These are phyloP conservation scores for Puccinia novopanici DNA, from an alignment of 1,284 basidiomycete genomes.

Conservation along the genomic window DNA sequence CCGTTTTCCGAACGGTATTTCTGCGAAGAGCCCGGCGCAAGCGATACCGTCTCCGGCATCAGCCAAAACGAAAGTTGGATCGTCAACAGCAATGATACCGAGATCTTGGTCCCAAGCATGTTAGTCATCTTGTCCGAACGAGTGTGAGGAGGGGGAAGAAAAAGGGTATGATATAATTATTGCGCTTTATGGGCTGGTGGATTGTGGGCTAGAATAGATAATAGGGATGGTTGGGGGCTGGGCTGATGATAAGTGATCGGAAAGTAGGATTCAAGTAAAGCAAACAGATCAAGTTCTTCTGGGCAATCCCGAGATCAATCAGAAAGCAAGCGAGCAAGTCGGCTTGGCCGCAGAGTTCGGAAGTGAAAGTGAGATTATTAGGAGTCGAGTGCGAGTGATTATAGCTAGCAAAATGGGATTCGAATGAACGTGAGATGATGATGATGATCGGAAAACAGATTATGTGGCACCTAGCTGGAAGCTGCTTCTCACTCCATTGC, in stretches of 20 bases:
- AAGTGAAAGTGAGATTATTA: constrained; percentile 8
- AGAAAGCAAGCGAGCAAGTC: constrained; percentile 24
- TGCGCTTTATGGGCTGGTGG: background rate
- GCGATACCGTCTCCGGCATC: background rate
- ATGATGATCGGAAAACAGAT: constrained; percentile 26
- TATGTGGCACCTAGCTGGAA: background rate
- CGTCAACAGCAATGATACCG: background rate
- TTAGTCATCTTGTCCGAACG: background rate
- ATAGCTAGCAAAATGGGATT: background rate
- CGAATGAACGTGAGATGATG: constrained; percentile 31
- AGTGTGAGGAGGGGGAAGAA: background rate
- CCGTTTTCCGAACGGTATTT: background rate
- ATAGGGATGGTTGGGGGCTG: no score
- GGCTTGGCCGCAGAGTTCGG: constrained; percentile 20
- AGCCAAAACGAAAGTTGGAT: constrained; percentile 13
- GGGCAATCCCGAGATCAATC: background rate
- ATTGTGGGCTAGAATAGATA: background rate
- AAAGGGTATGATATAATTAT: no score
- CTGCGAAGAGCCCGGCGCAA: background rate
- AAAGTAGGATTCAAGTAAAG: constrained; percentile 9
- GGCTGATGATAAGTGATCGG: background rate
- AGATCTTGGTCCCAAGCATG: constrained; percentile 5
- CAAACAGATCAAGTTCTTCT: constrained; percentile 12
- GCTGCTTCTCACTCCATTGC: background rate
- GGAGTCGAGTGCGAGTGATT: no score